A percentile compares a stretch with the other conserved stretches of the same genome.
These are phyloP conservation scores for Rhodotorula glutinis DNA, from an alignment of 1,284 basidiomycete species.

Conservation along the genomic window DNA sequence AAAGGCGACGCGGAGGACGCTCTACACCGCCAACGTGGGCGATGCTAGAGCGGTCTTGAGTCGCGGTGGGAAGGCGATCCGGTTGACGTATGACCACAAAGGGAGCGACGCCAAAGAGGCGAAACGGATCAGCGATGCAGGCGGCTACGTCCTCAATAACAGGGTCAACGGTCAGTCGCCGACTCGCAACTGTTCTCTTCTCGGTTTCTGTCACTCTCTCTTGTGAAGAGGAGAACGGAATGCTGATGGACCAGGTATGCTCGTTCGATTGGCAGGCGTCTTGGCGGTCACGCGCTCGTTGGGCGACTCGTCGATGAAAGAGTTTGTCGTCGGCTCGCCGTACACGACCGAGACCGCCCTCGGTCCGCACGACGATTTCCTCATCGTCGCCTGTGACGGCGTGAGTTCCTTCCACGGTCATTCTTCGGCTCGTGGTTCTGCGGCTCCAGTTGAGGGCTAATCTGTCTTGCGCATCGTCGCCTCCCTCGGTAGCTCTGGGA, in stretches of 20 bases:
- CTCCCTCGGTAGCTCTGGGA: constrained; percentile 94
- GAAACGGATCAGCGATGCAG: constrained; percentile 94
- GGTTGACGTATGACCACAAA: constrained; percentile 98
- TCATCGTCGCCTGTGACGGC: constrained; percentile 92
- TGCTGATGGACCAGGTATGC: too few relatives aligned
- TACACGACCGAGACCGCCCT: constrained; percentile 97
- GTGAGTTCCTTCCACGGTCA: constrained; percentile 12
- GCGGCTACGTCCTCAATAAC: constrained; percentile 98
- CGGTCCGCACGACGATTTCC: constrained; percentile 77
- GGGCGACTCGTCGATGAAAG: constrained; percentile 98
- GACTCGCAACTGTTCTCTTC: too few relatives aligned
- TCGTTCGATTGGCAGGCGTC: constrained; percentile 16
- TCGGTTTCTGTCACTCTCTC: too few relatives aligned
- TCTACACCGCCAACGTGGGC: constrained; percentile 96
- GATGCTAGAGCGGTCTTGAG: constrained; percentile 80
- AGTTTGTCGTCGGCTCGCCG: constrained; percentile 95
- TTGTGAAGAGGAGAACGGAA: too few relatives aligned
- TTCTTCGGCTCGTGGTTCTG: too few relatives aligned
- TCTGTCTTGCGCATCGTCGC: too few relatives aligned
- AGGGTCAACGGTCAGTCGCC: constrained; percentile 58
- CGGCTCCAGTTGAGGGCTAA: too few relatives aligned
- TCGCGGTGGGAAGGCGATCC: constrained; percentile 81
- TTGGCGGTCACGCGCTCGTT: constrained; percentile 93
- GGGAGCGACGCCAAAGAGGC: constrained; percentile 95
- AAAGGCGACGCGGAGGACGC: constrained; percentile 56